Evolutionary conservation across 2,329 filamentous ascomycete species (phyloP).

Genomic region (Zymoseptoria brevis): DNA sequence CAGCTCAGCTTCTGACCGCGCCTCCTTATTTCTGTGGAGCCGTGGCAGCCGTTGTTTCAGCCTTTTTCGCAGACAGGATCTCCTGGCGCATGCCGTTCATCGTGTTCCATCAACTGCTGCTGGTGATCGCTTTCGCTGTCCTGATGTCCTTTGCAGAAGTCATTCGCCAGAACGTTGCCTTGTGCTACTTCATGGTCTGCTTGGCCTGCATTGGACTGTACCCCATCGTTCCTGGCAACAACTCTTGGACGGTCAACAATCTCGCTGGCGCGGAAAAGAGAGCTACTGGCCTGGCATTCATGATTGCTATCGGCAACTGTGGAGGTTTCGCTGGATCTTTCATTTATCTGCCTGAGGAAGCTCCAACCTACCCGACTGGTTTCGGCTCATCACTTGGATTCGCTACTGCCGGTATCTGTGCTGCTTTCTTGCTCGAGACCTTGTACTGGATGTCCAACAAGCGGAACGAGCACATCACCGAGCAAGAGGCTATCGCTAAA

Average conservation of each 20-base stretch:
- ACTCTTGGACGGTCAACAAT: slow-evolving; percentile 28
- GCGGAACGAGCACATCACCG: slow-evolving; percentile 27
- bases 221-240: slow-evolving; percentile 24
- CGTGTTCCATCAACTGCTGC: slow-evolving; percentile 18
- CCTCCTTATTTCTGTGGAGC: slow-evolving; percentile 27
- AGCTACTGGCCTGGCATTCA: slow-evolving; percentile 35
- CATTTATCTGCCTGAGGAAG: slow-evolving; percentile 31
- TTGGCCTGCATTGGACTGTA: slow-evolving; percentile 25
- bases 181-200: slow-evolving; percentile 25
- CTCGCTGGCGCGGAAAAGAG: slow-evolving; percentile 29
- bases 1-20: slow-evolving; percentile 22
- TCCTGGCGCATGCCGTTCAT: slow-evolving; percentile 28
- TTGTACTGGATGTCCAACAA: slow-evolving; percentile 30
- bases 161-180: slow-evolving; percentile 9
- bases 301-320: slow-evolving; percentile 31
- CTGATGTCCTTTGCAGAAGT: slow-evolving; percentile 19
- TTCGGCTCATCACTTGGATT: slow-evolving; percentile 29
- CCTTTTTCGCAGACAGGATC: slow-evolving; percentile 26
- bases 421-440: slow-evolving; percentile 23
- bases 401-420: slow-evolving; percentile 18
- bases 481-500: slow-evolving; percentile 28
- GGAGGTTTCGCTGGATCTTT: slow-evolving; percentile 11
- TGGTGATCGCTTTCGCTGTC: slow-evolving; percentile 24
- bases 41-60: slow-evolving; percentile 25
- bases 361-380: slow-evolving; percentile 31